Conservation (phyloP, 225 moss, liverwort and hornwort species). For the Ulota crispa region DNA sequence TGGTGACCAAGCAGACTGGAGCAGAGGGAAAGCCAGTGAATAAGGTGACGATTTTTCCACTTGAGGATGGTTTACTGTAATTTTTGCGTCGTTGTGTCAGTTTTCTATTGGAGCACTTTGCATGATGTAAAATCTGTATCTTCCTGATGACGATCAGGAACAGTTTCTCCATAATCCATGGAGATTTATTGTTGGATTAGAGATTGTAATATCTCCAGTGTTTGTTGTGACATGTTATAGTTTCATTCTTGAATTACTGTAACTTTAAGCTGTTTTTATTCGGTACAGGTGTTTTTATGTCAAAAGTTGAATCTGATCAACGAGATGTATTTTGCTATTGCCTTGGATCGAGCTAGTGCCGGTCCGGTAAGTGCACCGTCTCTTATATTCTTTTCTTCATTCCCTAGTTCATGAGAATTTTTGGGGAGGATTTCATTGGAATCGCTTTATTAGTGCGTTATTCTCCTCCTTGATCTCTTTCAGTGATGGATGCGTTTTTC, state of each 20-base stretch:
- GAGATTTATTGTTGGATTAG: neutral
- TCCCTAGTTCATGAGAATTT: neutral
- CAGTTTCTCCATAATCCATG: neutral
- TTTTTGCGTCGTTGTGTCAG: neutral
- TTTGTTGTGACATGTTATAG: neutral
- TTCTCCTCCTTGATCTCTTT: neutral
- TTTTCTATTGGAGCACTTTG: neutral
- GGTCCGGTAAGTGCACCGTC: conserved; percentile 65
- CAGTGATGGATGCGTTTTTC: neutral
- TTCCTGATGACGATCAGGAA: neutral
- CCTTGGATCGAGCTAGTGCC: conserved; percentile 89
- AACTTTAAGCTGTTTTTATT: neutral
- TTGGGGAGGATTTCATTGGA: neutral
- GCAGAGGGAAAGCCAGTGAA: conserved; percentile 89
- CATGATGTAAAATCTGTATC: neutral
- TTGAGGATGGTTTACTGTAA: neutral
- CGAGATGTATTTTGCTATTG: conserved; percentile 98
- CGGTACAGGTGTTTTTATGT: conserved; percentile 73
- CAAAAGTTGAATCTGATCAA: conserved; percentile 78
- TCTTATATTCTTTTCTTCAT: neutral
- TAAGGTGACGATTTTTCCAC: conserved; percentile 38
- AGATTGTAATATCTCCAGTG: neutral
- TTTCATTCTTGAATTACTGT: neutral
- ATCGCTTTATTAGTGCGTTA: neutral
- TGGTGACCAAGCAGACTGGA: conserved; percentile 97